phyloP scores from a whole-genome alignment of 441 rosid genomes.

The Adansonia grandidieri region DNA sequence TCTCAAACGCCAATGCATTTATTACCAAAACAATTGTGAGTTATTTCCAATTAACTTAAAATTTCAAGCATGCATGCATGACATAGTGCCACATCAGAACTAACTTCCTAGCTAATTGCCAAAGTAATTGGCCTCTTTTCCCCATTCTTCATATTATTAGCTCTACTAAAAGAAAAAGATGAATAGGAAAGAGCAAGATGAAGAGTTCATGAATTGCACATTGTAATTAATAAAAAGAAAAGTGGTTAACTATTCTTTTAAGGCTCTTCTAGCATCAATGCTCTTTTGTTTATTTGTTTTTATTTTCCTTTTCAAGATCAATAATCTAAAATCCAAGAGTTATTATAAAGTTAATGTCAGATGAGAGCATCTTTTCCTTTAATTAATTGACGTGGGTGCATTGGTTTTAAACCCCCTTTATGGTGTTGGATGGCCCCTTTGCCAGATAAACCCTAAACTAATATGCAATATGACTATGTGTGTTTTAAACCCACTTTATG shows the following conservation, averaged over 20 bases:
- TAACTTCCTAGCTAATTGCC: neutral
- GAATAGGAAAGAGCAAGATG: too few species aligned
- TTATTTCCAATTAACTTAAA: neutral
- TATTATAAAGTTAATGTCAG: neutral
- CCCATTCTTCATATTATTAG: too few species aligned
- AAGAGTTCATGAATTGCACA: neutral
- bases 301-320: neutral
- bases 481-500: conserved; percentile 36
- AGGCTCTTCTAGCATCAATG: neutral
- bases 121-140: neutral
- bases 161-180: too few species aligned
- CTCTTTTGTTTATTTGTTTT: too few species aligned
- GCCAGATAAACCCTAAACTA: conserved; percentile 42
- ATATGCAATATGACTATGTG: conserved; percentile 35
- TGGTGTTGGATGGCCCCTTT: conserved; percentile 38
- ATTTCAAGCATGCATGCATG: neutral
- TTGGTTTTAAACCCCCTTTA: conserved; percentile 34
- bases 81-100: neutral
- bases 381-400: conserved; percentile 1
- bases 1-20: too few species aligned
- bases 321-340: conserved; percentile 1
- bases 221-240: neutral
- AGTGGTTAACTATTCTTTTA: conserved; percentile 4
- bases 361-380: too few species aligned
- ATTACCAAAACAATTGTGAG: too few species aligned